A percentile compares a stretch with the other conserved stretches of the same genome.
Conservation (phyloP, 106 monocot species). For the Xerophyta viscosa region DNA sequence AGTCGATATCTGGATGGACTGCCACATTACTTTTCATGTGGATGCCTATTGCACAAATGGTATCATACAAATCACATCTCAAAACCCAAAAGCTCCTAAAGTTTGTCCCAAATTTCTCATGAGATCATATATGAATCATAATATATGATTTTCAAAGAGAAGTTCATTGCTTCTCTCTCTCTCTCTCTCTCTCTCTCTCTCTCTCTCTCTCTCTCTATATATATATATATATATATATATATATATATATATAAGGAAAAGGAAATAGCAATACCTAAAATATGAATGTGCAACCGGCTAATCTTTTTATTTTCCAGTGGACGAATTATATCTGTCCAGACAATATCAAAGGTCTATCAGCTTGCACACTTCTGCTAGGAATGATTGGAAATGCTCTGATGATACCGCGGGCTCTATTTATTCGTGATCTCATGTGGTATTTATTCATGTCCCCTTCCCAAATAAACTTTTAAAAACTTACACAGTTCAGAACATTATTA, state of each 20-base stretch:
- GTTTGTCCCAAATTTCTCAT: too few relatives aligned
- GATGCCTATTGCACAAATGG: slow-evolving; percentile 41
- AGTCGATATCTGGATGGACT: slow-evolving; percentile 38
- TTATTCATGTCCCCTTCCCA: background rate
- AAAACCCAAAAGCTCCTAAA: too few relatives aligned
- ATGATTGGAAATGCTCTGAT: slow-evolving; percentile 39
- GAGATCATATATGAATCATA: too few relatives aligned
- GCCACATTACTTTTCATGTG: slow-evolving; percentile 58
- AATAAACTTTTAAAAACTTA: background rate
- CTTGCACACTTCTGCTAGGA: slow-evolving; percentile 26
- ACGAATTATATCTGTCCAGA: slow-evolving; percentile 41
- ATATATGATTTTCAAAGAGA: too few relatives aligned
- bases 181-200: too few relatives aligned
- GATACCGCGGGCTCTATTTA: slow-evolving; percentile 41
- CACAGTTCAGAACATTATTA: background rate
- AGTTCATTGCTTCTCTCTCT: too few relatives aligned
- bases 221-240: too few relatives aligned
- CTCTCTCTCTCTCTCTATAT: too few relatives aligned
- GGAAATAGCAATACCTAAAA: too few relatives aligned
- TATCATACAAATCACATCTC: too few relatives aligned
- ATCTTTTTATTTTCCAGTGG: slow-evolving; percentile 27
- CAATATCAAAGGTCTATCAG: slow-evolving; percentile 35
- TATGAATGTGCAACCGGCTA: too few relatives aligned
- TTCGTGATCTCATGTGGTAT: slow-evolving; percentile 52
- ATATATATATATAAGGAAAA: too few relatives aligned